phyloP scores from a whole-genome alignment of 1,284 basidiomycete species.

The Mycena sp. region DNA sequence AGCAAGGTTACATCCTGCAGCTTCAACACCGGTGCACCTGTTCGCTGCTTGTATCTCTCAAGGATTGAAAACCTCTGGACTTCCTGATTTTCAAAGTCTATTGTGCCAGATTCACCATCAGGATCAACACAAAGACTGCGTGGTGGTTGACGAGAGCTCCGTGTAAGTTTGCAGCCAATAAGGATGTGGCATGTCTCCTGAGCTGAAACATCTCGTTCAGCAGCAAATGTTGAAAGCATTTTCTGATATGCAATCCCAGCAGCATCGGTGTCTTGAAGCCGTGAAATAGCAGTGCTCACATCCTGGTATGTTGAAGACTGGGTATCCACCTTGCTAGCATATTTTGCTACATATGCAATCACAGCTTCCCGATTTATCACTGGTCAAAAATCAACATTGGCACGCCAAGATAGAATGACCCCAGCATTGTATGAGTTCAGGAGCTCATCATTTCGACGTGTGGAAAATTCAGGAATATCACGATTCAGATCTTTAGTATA shows the following conservation, averaged over 20 bases:
- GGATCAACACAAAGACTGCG: constrained; percentile 13
- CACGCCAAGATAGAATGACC: constrained; percentile 20
- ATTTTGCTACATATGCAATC: constrained; percentile 27
- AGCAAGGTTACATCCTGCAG: constrained; percentile 12
- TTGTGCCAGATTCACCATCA: neutral
- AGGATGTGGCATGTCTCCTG: constrained; percentile 33
- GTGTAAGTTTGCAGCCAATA: constrained; percentile 18
- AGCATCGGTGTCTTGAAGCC: constrained; percentile 21
- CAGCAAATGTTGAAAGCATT: constrained; percentile 30
- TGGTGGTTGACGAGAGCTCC: neutral
- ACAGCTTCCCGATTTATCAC: constrained; percentile 22
- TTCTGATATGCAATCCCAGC: constrained; percentile 30
- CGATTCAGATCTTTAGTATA: neutral
- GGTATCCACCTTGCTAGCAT: constrained; percentile 34
- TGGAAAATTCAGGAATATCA: constrained; percentile 10
- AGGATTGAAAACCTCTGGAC: neutral
- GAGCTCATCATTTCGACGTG: constrained; percentile 20
- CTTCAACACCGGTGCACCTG: neutral
- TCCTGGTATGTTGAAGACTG: constrained; percentile 18
- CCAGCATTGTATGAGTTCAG: constrained; percentile 14
- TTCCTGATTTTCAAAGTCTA: neutral
- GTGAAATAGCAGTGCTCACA: constrained; percentile 22
- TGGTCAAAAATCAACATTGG: constrained; percentile 22
- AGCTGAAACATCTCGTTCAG: constrained; percentile 30
- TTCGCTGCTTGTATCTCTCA: neutral